A percentile compares a stretch with the other conserved stretches of the same genome.
phyloP scores from a whole-genome alignment of 805 yeast genomes.

The Dipodascopsis tothii region DNA sequence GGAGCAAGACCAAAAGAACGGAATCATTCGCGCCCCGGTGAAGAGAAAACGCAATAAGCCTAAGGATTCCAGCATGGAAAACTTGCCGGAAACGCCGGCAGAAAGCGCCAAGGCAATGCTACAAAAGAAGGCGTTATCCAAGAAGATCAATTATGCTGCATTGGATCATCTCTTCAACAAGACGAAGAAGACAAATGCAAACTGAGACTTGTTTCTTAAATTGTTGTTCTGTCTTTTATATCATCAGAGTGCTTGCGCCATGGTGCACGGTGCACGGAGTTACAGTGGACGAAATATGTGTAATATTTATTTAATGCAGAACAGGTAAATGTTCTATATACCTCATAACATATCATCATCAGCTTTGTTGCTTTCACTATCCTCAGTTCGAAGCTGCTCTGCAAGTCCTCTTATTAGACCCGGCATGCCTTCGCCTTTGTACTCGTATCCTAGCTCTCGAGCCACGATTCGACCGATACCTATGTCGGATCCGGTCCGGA shows the following conservation, averaged over 20 bases:
- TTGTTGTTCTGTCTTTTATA: background rate
- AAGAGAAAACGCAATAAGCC: constrained; percentile 33
- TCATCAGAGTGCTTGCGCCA: no score
- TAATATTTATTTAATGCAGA: no score
- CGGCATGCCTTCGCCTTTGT: constrained; percentile 50
- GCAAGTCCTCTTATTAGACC: constrained; percentile 41
- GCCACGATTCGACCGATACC: constrained; percentile 41
- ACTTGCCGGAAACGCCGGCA: constrained; percentile 50
- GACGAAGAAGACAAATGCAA: background rate
- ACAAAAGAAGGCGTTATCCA: constrained; percentile 67
- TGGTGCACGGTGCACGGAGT: no score
- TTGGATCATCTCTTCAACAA: constrained; percentile 40
- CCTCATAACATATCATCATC: no score
- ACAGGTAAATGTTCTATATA: background rate
- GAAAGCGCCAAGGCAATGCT: constrained; percentile 75
- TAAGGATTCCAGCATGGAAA: constrained; percentile 29
- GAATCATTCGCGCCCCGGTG: constrained; percentile 50
- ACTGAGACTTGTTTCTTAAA: background rate
- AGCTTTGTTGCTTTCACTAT: no score
- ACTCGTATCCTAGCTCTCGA: constrained; percentile 42
- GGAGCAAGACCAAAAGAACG: constrained; percentile 82
- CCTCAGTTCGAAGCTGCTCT: constrained; percentile 21
- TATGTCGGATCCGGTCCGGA: constrained; percentile 37
- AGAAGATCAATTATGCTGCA: constrained; percentile 83
- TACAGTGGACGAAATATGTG: no score